A percentile compares a stretch with the other conserved stretches of the same genome.
Evolutionary conservation across 805 yeast species (phyloP).

Genomic region (Wickerhamomyces alni): DNA sequence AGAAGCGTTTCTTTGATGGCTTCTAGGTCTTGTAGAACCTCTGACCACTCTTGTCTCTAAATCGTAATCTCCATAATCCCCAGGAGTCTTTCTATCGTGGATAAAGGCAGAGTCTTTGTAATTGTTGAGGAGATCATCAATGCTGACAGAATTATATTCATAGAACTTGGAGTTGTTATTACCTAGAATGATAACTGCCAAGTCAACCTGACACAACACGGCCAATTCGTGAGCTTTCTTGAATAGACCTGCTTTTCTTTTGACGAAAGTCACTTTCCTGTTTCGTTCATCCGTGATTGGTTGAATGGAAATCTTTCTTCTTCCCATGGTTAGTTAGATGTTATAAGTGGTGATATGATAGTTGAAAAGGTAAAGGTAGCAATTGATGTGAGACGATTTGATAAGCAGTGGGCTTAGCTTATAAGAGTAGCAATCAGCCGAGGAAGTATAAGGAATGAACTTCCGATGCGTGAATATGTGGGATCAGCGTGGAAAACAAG

Average conservation of each 20-base stretch:
- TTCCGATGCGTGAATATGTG: too few relatives aligned
- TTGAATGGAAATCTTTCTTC: conserved; percentile 91
- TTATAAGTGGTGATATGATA: too few relatives aligned
- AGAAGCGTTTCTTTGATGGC: conserved; percentile 12
- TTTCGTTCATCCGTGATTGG: conserved; percentile 90
- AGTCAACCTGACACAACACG: conserved; percentile 86
- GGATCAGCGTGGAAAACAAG: too few relatives aligned
- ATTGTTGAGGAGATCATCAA: conserved; percentile 40
- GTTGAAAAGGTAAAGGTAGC: too few relatives aligned
- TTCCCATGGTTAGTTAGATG: conserved; percentile 74
- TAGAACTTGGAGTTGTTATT: conserved; percentile 70
- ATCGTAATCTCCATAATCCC: conserved; percentile 57
- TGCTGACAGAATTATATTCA: conserved; percentile 73
- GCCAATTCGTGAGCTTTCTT: conserved; percentile 60
- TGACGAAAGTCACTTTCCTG: conserved; percentile 80
- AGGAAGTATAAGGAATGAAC: too few relatives aligned
- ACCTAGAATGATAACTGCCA: conserved; percentile 85
- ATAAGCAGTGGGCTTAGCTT: too few relatives aligned
- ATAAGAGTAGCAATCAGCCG: too few relatives aligned
- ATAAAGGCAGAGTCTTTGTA: conserved; percentile 28
- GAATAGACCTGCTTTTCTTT: conserved; percentile 91
- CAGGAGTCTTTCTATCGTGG: conserved; percentile 61
- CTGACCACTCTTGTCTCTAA: conserved; percentile 26
- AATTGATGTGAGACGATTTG: too few relatives aligned
- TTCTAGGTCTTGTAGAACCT: background rate